Evolutionary conservation across 2,329 filamentous ascomycete genomes (phyloP).

Genomic region (Lasiodiplodia sp.): DNA sequence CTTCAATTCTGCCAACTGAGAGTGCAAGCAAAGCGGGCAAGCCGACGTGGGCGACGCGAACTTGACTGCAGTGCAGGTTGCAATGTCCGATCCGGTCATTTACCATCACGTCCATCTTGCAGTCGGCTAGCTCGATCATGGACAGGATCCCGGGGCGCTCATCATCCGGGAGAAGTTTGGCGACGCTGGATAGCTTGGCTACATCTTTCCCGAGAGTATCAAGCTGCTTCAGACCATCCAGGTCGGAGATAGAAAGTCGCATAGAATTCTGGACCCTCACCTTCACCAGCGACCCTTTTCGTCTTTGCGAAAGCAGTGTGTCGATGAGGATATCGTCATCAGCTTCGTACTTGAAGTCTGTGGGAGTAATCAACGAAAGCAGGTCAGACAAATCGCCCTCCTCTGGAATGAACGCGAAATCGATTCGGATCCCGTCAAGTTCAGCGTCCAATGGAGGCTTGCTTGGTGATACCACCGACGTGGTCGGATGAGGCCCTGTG

Average conservation of each 20-base stretch:
- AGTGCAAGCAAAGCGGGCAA: constrained; percentile 83
- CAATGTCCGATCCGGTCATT: constrained; percentile 72
- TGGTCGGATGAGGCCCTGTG: constrained; percentile 70
- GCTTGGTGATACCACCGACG: constrained; percentile 50
- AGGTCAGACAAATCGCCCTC: constrained; percentile 83
- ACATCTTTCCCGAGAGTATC: constrained; percentile 79
- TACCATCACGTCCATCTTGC: constrained; percentile 59
- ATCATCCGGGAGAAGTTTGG: constrained; percentile 95
- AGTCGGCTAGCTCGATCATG: constrained; percentile 65
- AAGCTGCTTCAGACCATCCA: constrained; percentile 72
- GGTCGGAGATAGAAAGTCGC: constrained; percentile 58
- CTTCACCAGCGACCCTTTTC: constrained; percentile 84
- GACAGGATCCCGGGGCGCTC: constrained; percentile 89
- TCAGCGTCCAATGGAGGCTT: constrained; percentile 61
- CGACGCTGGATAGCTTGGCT: constrained; percentile 80
- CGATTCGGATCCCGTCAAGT: constrained; percentile 71
- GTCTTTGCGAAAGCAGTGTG: constrained; percentile 83
- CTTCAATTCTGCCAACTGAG: constrained; percentile 69
- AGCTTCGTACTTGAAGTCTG: constrained; percentile 85
- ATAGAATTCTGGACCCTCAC: constrained; percentile 58
- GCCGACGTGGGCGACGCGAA: constrained; percentile 68
- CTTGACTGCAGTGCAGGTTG: constrained; percentile 47
- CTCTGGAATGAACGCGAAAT: constrained; percentile 76
- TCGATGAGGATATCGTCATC: constrained; percentile 96
- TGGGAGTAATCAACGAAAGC: constrained; percentile 86